Conservation (phyloP, 306 rosid species). For the Malus sieversii region DNA sequence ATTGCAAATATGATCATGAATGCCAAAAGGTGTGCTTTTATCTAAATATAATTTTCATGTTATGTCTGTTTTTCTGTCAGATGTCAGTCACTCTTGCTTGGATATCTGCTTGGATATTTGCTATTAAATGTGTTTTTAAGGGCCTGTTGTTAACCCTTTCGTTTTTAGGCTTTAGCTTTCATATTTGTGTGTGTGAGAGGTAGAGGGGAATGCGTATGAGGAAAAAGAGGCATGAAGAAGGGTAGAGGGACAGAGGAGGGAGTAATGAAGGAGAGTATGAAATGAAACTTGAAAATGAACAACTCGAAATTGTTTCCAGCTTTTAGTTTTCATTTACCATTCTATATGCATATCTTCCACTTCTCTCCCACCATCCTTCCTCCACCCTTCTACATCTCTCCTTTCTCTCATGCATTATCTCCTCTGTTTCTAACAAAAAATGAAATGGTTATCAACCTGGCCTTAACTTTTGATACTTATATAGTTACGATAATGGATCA, state of each 20-base stretch:
- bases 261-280: not conserved
- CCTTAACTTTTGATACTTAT: not conserved
- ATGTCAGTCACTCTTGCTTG: not conserved
- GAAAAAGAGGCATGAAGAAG: not conserved
- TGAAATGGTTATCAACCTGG: not conserved
- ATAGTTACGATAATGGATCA: no score
- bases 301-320: not conserved
- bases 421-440: not conserved
- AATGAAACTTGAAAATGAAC: not conserved
- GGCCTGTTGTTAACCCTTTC: not conserved
- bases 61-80: not conserved
- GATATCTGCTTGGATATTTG: not conserved
- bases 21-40: slow-evolving; percentile 57
- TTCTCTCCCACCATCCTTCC: not conserved
- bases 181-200: not conserved
- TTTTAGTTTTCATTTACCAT: not conserved
- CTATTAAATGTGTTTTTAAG: not conserved
- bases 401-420: not conserved
- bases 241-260: not conserved
- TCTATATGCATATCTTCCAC: not conserved
- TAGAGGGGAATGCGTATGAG: not conserved
- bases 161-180: not conserved
- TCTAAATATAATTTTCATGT: not conserved
- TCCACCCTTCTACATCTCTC: not conserved
- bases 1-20: slow-evolving; percentile 89